These are phyloP conservation scores for Curvularia eragrostidis DNA, from an alignment of 2,329 filamentous ascomycete species.

Conservation along the genomic window DNA sequence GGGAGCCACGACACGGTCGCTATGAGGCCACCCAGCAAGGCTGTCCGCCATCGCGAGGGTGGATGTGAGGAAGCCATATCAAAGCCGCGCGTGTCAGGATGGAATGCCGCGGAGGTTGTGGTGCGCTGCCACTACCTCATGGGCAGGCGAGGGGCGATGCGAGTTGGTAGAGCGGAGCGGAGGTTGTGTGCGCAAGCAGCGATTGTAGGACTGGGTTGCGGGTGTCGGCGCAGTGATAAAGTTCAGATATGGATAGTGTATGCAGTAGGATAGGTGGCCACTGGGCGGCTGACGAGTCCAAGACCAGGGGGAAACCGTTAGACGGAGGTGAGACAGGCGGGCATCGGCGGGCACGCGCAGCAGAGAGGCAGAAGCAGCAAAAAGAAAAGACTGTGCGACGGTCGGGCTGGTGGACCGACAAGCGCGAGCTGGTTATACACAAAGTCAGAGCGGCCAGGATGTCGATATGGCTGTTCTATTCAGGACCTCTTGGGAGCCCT, in stretches of 20 bases:
- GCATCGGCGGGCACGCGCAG: not conserved
- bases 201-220: slow-evolving; percentile 7
- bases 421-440: not conserved
- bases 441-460: not conserved
- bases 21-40: slow-evolving; percentile 41
- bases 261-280: slow-evolving; percentile 38
- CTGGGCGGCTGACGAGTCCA: slow-evolving; percentile 36
- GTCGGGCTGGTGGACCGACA: not conserved
- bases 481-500: slow-evolving; percentile 16
- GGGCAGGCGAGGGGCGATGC: slow-evolving; percentile 13
- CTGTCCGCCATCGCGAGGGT: slow-evolving; percentile 43
- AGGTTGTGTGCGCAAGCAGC: not conserved
- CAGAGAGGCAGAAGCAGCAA: not conserved
- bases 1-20: slow-evolving; percentile 45
- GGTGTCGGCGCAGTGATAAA: not conserved
- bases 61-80: slow-evolving; percentile 37
- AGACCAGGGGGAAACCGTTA: slow-evolving; percentile 1
- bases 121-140: slow-evolving; percentile 47
- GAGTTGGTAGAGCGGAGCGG: not conserved
- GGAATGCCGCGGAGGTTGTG: slow-evolving; percentile 27
- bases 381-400: not conserved
- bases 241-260: slow-evolving; percentile 22
- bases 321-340: not conserved
- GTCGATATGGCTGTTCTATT: slow-evolving; percentile 17
- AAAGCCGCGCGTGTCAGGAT: slow-evolving; percentile 20